These are phyloP conservation scores for Suhomyces coccinellae DNA, from an alignment of 1,139 yeast species.

Conservation along the genomic window DNA sequence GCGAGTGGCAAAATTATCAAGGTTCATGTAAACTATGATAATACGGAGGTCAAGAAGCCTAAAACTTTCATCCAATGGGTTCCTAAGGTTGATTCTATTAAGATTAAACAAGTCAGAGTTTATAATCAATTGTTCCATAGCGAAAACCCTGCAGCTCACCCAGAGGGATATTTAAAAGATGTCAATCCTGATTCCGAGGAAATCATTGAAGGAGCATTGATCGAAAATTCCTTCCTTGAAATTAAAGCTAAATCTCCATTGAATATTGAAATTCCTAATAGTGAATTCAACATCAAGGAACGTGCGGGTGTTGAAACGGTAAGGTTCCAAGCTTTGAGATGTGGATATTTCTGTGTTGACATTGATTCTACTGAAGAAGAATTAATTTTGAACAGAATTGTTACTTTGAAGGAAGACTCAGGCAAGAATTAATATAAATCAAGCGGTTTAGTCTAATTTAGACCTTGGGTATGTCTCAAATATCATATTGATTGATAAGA, in stretches of 20 bases:
- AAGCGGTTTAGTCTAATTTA: background rate
- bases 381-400: constrained; percentile 81
- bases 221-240: constrained; percentile 77
- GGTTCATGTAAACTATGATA: constrained; percentile 80
- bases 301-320: constrained; percentile 71
- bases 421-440: constrained; percentile 28
- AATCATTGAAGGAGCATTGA: constrained; percentile 60
- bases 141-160: constrained; percentile 87
- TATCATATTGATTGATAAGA: background rate
- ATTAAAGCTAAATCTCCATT: constrained; percentile 74
- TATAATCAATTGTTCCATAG: constrained; percentile 87
- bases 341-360: constrained; percentile 94
- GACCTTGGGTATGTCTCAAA: too few species aligned
- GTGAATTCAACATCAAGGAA: constrained; percentile 72
- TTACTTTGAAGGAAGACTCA: constrained; percentile 81
- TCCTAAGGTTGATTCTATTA: constrained; percentile 61
- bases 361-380: constrained; percentile 63
- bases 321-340: constrained; percentile 96
- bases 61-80: constrained; percentile 98
- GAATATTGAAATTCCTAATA: constrained; percentile 64
- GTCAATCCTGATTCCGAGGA: constrained; percentile 79
- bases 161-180: constrained; percentile 85
- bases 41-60: constrained; percentile 61
- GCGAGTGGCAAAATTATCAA: constrained; percentile 61
- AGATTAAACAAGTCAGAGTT: constrained; percentile 75